Base-by-base conservation (phyloP, 441 rosid species). In the Populus trichocarpa region DNA sequence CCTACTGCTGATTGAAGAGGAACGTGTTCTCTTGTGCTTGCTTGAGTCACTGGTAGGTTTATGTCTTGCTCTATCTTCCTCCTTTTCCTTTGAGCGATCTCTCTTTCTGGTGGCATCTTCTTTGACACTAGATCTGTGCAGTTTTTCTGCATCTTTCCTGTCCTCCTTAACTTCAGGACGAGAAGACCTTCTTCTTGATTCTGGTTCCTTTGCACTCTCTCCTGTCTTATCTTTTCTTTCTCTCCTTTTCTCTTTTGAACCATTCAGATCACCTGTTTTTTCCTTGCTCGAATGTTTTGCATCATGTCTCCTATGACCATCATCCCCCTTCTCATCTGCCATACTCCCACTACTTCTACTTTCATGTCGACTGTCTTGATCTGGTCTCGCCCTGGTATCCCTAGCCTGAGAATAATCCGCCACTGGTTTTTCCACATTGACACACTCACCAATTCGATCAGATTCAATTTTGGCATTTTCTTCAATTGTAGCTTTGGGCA, bases 21-120 rank as follows among this genome's bases (percentile, higher is more conserved):
- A 89, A n/a, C 85, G 88, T 79, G 90, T 87, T 86, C 91, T 90
- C 88, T 86, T 91, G 70, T 89, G 88, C 85, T 88, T 88, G 88
- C 86, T 84, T 7, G 93, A 84, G 73, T 89, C 98, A 75, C 70
- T 88, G 79, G 81, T 40, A 53, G 26, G 84, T 79, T 85, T 90
- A 73, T 79, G 87, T 76, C 90, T 89, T 32, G 87, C 83, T 79
- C 88, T 83, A 69, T 88, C 91, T 78, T 88, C 92, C 76, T 86
- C 91, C 89, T 72, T 84, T 33, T 83, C 85, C 86, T 89, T 93
- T 77, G 81, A 71, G 40, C 84, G 87, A 68, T 90, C 92, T 75
- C 85, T 88, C 81, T 89, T 90, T 80, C 83, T 87, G 75, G 80
- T 84, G 38, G 85, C 59, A 82, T 89, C 92, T 79, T 87, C 91